Evolutionary conservation across 2,329 filamentous ascomycete genomes (phyloP).

Genomic region (Diplodia seriata): DNA sequence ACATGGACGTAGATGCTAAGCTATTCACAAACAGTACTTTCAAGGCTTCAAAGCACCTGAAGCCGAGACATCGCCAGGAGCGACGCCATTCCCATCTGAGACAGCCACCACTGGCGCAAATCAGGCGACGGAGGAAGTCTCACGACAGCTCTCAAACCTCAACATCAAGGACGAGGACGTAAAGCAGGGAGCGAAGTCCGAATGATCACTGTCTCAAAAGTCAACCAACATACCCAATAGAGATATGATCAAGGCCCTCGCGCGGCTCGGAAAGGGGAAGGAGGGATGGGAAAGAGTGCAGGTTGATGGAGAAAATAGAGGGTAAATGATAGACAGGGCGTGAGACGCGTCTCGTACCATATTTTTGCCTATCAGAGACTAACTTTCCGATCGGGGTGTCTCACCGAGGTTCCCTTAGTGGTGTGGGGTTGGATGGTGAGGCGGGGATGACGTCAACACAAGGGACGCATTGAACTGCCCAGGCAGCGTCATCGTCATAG

Average conservation of each 20-base stretch:
- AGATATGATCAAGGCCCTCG: neutral
- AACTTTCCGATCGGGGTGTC: neutral
- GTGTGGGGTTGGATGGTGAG: neutral
- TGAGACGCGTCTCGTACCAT: neutral
- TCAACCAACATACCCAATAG: neutral
- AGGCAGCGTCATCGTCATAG: conserved; percentile 21
- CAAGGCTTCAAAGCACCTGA: conserved; percentile 46
- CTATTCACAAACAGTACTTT: conserved; percentile 41
- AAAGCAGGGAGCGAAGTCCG: neutral
- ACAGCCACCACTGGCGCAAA: neutral
- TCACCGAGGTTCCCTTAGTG: neutral
- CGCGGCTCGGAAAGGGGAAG: neutral
- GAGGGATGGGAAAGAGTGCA: neutral
- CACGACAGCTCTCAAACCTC: neutral
- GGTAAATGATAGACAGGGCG: neutral
- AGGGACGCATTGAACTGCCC: neutral
- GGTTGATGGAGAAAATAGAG: neutral
- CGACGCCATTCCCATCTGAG: neutral
- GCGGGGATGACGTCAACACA: conserved; percentile 23
- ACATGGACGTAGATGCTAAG: neutral
- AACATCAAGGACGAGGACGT: neutral
- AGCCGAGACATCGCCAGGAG: neutral
- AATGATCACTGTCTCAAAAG: neutral
- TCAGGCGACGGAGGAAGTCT: neutral
- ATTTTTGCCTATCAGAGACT: neutral